Percentiles rank a stretch among this genome's conserved stretches.
These are phyloP conservation scores for Pichia sp. DNA, from an alignment of 1,139 yeast species.

Conservation along the genomic window DNA sequence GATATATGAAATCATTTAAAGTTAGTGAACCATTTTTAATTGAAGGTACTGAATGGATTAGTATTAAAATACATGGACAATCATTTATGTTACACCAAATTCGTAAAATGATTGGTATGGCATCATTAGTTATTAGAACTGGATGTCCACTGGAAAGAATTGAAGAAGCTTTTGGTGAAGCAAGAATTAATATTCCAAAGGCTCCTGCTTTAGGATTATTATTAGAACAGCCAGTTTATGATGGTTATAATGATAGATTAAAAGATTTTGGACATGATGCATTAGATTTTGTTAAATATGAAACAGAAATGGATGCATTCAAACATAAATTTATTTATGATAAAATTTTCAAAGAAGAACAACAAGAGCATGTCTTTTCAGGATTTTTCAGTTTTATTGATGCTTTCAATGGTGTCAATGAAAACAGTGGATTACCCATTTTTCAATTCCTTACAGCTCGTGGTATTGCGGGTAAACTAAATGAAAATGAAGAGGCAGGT, in stretches of 20 bases:
- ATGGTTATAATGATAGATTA: slow-evolving; percentile 69
- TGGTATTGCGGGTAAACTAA: slow-evolving; percentile 33
- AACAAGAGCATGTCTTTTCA: slow-evolving; percentile 76
- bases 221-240: slow-evolving; percentile 88
- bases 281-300: slow-evolving; percentile 62
- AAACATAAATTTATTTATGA: slow-evolving; percentile 87
- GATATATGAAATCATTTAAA: slow-evolving; percentile 72
- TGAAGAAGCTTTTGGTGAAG: slow-evolving; percentile 66
- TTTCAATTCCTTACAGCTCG: slow-evolving; percentile 73
- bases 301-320: slow-evolving; percentile 71
- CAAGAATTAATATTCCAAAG: slow-evolving; percentile 84
- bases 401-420: slow-evolving; percentile 48
- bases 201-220: slow-evolving; percentile 94
- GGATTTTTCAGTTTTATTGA: slow-evolving; percentile 89
- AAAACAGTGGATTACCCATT: slow-evolving; percentile 30
- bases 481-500: not conserved
- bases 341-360: slow-evolving; percentile 85
- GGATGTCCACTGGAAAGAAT: slow-evolving; percentile 78
- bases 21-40: slow-evolving; percentile 92
- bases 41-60: slow-evolving; percentile 92
- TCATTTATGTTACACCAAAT: slow-evolving; percentile 98
- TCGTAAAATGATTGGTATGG: slow-evolving; percentile 97
- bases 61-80: slow-evolving; percentile 95
- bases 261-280: slow-evolving; percentile 74
- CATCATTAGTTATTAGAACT: slow-evolving; percentile 74